A percentile compares a stretch with the other conserved stretches of the same genome.
phyloP scores from a whole-genome alignment of 2,329 filamentous ascomycete species.

The Cladosporium sp. region DNA sequence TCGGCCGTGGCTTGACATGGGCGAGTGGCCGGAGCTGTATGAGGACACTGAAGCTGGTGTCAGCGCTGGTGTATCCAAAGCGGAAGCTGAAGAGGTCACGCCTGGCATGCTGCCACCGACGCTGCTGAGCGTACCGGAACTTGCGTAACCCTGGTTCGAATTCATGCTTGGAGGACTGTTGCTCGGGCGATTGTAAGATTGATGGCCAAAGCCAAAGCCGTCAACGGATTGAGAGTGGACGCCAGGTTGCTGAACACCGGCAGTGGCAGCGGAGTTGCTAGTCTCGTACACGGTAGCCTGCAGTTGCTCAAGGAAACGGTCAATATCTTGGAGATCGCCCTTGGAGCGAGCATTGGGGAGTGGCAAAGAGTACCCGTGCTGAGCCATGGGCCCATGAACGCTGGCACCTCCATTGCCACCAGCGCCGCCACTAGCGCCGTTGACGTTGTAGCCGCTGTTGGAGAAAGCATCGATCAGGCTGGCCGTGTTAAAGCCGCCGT shows the following conservation, averaged over 20 bases:
- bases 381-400: conserved; percentile 52
- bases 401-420: conserved; percentile 43
- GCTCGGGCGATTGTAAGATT: conserved; percentile 48
- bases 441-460: conserved; percentile 21
- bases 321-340: conserved; percentile 88
- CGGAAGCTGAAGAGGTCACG: conserved; percentile 39
- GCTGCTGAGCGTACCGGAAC: conserved; percentile 27
- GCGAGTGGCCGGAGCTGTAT: conserved; percentile 72
- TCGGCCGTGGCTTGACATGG: conserved; percentile 61
- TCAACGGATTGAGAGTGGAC: conserved; percentile 53
- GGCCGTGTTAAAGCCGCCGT: conserved; percentile 28
- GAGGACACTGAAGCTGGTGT: conserved; percentile 73
- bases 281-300: conserved; percentile 95
- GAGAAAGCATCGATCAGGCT: conserved; percentile 33
- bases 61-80: conserved; percentile 65
- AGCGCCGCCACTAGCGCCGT: conserved; percentile 17
- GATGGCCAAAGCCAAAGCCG: conserved; percentile 50
- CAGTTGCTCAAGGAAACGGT: conserved; percentile 92
- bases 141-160: conserved; percentile 17
- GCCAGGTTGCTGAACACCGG: conserved; percentile 71
- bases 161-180: conserved; percentile 50
- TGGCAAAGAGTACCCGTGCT: conserved; percentile 80
- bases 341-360: conserved; percentile 89
- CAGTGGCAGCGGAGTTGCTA: conserved; percentile 67
- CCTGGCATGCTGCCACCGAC: conserved; percentile 35